phyloP scores from a whole-genome alignment of 805 yeast species.

The Candida koratica region DNA sequence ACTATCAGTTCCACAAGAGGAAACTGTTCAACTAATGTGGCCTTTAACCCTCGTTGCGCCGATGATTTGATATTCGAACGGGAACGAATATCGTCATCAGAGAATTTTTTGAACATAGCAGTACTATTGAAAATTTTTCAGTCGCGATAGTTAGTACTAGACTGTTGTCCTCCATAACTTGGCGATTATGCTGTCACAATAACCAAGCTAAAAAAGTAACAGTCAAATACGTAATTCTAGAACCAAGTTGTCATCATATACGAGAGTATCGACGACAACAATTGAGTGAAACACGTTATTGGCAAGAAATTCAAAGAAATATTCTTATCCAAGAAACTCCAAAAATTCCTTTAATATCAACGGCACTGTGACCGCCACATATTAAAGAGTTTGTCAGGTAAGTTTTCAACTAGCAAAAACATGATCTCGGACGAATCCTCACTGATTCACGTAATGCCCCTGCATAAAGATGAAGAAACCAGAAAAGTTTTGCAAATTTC shows the following conservation, averaged over 20 bases:
- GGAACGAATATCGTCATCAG: constrained; percentile 83
- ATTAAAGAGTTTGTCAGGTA: constrained; percentile 81
- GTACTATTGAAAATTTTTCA: constrained; percentile 1
- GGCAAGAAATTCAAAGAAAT: no score
- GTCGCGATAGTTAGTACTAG: neutral
- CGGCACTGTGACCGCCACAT: constrained; percentile 43
- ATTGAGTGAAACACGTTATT: no score
- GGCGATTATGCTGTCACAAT: no score
- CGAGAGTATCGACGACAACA: no score
- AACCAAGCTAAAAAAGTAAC: no score
- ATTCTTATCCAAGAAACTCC: constrained; percentile 47
- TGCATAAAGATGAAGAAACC: constrained; percentile 87
- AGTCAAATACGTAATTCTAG: no score
- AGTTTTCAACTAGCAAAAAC: constrained; percentile 99
- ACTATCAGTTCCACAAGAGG: constrained; percentile 71
- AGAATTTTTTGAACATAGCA: constrained; percentile 57
- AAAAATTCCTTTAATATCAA: constrained; percentile 66
- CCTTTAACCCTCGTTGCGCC: constrained; percentile 82
- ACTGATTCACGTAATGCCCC: constrained; percentile 99
- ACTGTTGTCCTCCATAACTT: neutral
- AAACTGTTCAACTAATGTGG: constrained; percentile 68
- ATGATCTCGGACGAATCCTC: constrained; percentile 99
- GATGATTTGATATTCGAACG: constrained; percentile 91
- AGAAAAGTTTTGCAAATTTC: neutral
- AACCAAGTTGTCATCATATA: no score